Evolutionary conservation across 805 yeast species (phyloP), one percentile per base, ranked within the genome.

Genomic region (Saccharomycopsis sp.): DNA sequence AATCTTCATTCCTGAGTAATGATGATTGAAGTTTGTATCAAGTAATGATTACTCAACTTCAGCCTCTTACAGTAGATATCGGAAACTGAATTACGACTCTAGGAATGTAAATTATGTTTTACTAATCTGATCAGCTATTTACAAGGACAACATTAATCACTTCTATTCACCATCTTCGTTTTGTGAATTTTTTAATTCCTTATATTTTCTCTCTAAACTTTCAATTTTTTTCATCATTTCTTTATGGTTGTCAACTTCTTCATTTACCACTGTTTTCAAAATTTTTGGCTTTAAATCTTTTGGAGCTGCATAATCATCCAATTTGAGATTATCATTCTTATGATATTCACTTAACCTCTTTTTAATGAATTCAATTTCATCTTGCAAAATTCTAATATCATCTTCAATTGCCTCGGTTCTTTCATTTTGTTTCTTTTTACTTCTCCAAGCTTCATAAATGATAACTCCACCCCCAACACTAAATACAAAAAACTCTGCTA

Each of bases 391-490:
- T 38, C 67, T 59, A 30, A 85, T 78, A 54, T 84, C 94, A 51
- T 79, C 87, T n/a, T 73, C 74, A 5, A 83, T 70, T 0, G 70
- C 66, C 42, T 77, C 86, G 43, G 79, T 68, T 45, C 84, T 70
- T 30, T 63, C 62, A 40, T 62, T 57, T 47, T 79, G 84, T 59
- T 80, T 81, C 52, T 70, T 68, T 31, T 84, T 64, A 34, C 81
- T 74, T 50, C 89, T 67, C 51, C 70, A 66, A 21, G 83, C 70
- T 55, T 86, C 95, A 54, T 70, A 83, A 10, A 85, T 52, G 9
- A 86, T 76, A 40, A 82, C 66, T 1, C 79, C 68, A 4, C 94
- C 92, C 1, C 92, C 94, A 19, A 86, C 89, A 21, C 79, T 63
- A 51, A 86, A 85, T 15, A 85, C 75, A 52, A 85, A 79, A 25